phyloP scores from a whole-genome alignment of 2,329 filamentous ascomycete genomes.

The Pseudogymnoascus sp. region DNA sequence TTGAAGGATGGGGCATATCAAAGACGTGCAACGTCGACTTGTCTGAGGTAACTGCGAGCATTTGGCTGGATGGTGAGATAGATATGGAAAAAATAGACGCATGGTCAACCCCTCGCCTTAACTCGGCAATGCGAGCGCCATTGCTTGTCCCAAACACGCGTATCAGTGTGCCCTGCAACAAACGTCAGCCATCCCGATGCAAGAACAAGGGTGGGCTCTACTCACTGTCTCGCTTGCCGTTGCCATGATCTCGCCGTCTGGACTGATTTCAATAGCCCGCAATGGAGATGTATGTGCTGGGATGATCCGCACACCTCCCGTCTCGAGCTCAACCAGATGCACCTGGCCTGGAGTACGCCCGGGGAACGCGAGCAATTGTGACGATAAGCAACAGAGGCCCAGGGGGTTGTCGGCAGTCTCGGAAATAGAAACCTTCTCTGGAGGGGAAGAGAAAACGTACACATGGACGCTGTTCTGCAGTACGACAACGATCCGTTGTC shows the following conservation, averaged over 20 bases:
- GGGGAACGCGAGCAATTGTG: slow-evolving; percentile 70
- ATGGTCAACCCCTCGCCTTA: slow-evolving; percentile 80
- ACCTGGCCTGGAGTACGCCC: slow-evolving; percentile 84
- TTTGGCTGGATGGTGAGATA: slow-evolving; percentile 72
- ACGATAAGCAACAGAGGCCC: slow-evolving; percentile 70
- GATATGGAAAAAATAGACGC: slow-evolving; percentile 81
- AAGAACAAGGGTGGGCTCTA: neutral
- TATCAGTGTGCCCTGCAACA: slow-evolving; percentile 68
- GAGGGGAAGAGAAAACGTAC: slow-evolving; percentile 68
- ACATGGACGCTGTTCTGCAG: slow-evolving; percentile 75
- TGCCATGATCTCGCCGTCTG: slow-evolving; percentile 71
- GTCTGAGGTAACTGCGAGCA: slow-evolving; percentile 89
- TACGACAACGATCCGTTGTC: slow-evolving; percentile 69
- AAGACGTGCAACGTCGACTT: slow-evolving; percentile 95
- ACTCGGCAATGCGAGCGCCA: slow-evolving; percentile 72
- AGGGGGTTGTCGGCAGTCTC: slow-evolving; percentile 79
- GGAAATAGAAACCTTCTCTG: slow-evolving; percentile 63
- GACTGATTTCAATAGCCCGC: slow-evolving; percentile 69
- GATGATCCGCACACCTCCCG: slow-evolving; percentile 83
- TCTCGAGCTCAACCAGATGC: slow-evolving; percentile 71
- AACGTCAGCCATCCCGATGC: neutral
- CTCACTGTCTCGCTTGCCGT: slow-evolving; percentile 75
- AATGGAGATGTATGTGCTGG: slow-evolving; percentile 78
- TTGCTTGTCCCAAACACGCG: slow-evolving; percentile 75
- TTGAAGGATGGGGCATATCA: slow-evolving; percentile 59